Percentiles rank a stretch among this genome's conserved stretches.
phyloP scores from a whole-genome alignment of 2,329 filamentous ascomycete species.

The Colletotrichum zoysiae region DNA sequence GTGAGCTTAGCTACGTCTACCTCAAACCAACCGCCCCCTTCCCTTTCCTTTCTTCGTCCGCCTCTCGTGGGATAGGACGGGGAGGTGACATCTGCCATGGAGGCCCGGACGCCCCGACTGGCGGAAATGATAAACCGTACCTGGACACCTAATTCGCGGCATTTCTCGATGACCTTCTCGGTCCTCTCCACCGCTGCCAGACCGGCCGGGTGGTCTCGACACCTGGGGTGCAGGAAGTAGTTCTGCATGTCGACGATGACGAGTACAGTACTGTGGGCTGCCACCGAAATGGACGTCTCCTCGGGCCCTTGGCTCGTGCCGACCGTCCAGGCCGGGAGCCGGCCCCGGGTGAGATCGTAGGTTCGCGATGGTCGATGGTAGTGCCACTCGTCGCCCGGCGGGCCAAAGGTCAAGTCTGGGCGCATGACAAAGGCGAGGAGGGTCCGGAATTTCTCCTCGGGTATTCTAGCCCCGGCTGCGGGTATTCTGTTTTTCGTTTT shows the following conservation, averaged over 20 bases:
- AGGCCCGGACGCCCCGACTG: conserved; percentile 12
- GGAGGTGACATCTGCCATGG: conserved; percentile 3
- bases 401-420: conserved; percentile 36
- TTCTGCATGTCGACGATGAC: conserved; percentile 68
- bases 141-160: conserved; percentile 62
- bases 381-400: conserved; percentile 37
- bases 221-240: conserved; percentile 58
- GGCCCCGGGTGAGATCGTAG: conserved; percentile 40
- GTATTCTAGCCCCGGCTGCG: conserved; percentile 34
- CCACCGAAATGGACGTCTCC: conserved; percentile 51
- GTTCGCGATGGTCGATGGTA: conserved; percentile 38
- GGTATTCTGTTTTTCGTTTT: conserved; percentile 12
- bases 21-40: not conserved
- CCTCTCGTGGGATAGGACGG: not conserved
- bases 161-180: conserved; percentile 57
- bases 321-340: conserved; percentile 30
- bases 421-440: conserved; percentile 17
- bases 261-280: conserved; percentile 57
- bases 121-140: conserved; percentile 44
- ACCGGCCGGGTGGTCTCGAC: conserved; percentile 54
- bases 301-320: conserved; percentile 35
- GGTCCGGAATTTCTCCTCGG: conserved; percentile 32
- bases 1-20: conserved; percentile 20
- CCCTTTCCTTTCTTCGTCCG: not conserved
- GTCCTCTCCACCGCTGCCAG: conserved; percentile 56